Base-by-base conservation (phyloP, 2,329 filamentous ascomycete genomes). In the Penicillium fuscoglaucum region DNA sequence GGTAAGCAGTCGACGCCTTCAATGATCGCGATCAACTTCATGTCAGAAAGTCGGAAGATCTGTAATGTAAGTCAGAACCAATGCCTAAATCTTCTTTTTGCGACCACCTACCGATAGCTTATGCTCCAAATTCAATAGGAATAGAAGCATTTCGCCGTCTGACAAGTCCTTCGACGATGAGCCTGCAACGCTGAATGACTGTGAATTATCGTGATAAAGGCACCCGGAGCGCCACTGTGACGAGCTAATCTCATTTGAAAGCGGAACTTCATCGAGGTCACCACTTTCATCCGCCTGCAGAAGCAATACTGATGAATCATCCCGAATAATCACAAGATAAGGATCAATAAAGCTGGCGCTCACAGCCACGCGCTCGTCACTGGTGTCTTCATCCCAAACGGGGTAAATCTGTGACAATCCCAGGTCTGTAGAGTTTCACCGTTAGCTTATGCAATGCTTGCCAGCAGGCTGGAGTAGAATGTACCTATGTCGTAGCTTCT, bases 361-460 rank as follows among this genome's bases (percentile, higher is more conserved):
- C 46, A 92, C 79, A 43, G 95, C 88, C 53, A 88, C 84, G 5
- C 91, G 88, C 68, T 96, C 73, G 40, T 78, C 87, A 13, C 90
- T 92, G 0, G 88, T 93, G 63, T 95, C 90, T 68, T 96, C 95
- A 67, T 98, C 95, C 61, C 91, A 85, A 84, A 98, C 91, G 0
- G 93, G 91, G 50, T 97, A 83, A 55, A 99, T 98, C 70, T 98
- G 93, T 46, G 88, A 88, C 53, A 99, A 83, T 12, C 89, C 90
- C 59, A 99, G 84, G 73, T 96, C 91, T 91, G 68, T 33, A 28
- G 31, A 40, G 28, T 17, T 10, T 19, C n/a, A 45, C 2, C 12
- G 47, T 58, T 37, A 58, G 55, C 48, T n/a, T 44, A 35, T 37
- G n/a, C 31, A 45, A 40, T 12, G 43, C 19, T 43, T 43, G 33